A percentile compares a stretch with the other conserved stretches of the same genome.
Evolutionary conservation across 2,329 filamentous ascomycete genomes (phyloP).

Genomic region (Ambrosiella beaveri): DNA sequence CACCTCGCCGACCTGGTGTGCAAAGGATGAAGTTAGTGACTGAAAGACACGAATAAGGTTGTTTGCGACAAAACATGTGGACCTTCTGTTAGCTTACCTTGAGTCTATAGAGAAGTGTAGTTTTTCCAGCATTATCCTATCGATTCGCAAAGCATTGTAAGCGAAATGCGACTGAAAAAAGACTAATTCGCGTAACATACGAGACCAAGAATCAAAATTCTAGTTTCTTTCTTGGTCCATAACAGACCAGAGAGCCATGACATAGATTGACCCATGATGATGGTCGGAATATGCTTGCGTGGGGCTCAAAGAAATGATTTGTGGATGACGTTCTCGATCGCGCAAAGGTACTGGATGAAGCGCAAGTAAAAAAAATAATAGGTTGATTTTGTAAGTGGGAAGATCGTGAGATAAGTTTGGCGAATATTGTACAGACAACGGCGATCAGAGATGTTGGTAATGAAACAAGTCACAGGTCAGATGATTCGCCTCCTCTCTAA

Average conservation of each 20-base stretch:
- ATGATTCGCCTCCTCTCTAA: constrained; percentile 7
- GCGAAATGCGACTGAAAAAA: neutral
- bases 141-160: neutral
- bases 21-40: constrained; percentile 5
- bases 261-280: constrained; percentile 41
- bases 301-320: neutral
- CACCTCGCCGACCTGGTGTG: constrained; percentile 74
- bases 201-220: constrained; percentile 85
- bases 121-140: constrained; percentile 98
- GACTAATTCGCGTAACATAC: constrained; percentile 34
- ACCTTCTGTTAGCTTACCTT: constrained; percentile 42
- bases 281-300: neutral
- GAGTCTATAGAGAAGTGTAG: constrained; percentile 84
- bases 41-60: neutral
- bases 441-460: neutral
- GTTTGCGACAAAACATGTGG: neutral
- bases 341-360: neutral
- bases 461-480: constrained; percentile 9
- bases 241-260: constrained; percentile 57
- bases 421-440: neutral
- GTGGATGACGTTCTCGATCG: neutral
- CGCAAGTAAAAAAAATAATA: neutral
- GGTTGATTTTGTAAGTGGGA: neutral
- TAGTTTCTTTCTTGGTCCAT: constrained; percentile 93
- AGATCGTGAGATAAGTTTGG: too few relatives aligned